Percentiles rank a stretch among this genome's conserved stretches.
phyloP scores from a whole-genome alignment of 495 filamentous ascomycete species.

The Poronia punctata region DNA sequence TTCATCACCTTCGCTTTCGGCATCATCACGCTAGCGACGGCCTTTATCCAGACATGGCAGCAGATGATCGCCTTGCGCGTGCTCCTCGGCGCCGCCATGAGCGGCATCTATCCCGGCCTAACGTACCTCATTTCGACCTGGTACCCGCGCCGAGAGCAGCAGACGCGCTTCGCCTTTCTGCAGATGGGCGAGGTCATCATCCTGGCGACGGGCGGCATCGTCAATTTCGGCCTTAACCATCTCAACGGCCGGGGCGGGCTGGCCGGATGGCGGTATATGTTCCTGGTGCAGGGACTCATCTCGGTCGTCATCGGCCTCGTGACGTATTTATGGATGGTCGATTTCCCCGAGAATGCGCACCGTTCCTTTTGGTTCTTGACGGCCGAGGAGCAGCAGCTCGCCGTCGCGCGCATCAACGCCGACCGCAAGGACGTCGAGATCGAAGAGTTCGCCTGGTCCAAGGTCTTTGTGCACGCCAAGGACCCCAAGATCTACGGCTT shows the following conservation, averaged over 20 bases:
- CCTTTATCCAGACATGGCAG: slow-evolving; percentile 61
- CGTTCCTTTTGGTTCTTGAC: slow-evolving; percentile 58
- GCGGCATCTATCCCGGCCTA: slow-evolving; percentile 65
- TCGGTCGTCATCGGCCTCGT: slow-evolving; percentile 58
- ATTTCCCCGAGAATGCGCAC: slow-evolving; percentile 65
- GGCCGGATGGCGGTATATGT: slow-evolving; percentile 74
- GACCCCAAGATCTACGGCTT: slow-evolving; percentile 72
- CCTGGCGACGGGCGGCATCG: slow-evolving; percentile 62
- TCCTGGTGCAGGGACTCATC: slow-evolving; percentile 57
- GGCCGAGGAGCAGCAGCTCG: slow-evolving; percentile 48
- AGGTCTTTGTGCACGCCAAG: slow-evolving; percentile 52
- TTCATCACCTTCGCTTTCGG: slow-evolving; percentile 63
- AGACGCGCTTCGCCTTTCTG: slow-evolving; percentile 67
- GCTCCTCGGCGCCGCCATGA: slow-evolving; percentile 61
- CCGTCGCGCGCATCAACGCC: slow-evolving; percentile 49
- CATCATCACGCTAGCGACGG: slow-evolving; percentile 65
- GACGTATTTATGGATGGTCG: slow-evolving; percentile 74
- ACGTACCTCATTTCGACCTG: slow-evolving; percentile 66
- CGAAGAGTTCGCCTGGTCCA: slow-evolving; percentile 53
- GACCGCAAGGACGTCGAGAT: slow-evolving; percentile 61
- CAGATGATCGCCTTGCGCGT: slow-evolving; percentile 69
- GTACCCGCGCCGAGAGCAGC: slow-evolving; percentile 67
- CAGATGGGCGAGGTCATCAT: slow-evolving; percentile 63
- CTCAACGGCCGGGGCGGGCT: slow-evolving; percentile 53
- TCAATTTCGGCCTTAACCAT: slow-evolving; percentile 66